These are phyloP conservation scores for Rhizopus microsporus DNA, from an alignment of 371 early-diverging fungal species.

Conservation along the genomic window DNA sequence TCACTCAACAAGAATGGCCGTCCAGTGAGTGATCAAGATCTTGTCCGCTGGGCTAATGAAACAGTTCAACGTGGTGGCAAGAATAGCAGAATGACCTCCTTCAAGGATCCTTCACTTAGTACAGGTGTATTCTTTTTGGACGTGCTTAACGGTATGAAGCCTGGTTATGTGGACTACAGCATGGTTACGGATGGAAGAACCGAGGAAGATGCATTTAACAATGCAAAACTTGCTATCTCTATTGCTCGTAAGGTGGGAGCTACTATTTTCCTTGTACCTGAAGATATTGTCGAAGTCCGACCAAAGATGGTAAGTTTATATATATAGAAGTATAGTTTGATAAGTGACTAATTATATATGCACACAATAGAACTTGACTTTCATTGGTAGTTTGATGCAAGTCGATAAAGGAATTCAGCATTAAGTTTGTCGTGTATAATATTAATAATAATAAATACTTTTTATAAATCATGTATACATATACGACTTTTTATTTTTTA, in stretches of 20 bases:
- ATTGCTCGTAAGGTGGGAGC: conserved; percentile 96
- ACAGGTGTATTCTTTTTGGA: conserved; percentile 87
- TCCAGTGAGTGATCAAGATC: conserved; percentile 87
- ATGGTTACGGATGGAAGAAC: conserved; percentile 77
- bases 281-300: conserved; percentile 93
- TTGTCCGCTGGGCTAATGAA: conserved; percentile 94
- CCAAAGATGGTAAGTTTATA: conserved; percentile 71
- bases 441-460: too few relatives aligned
- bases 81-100: conserved; percentile 68
- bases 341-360: neutral
- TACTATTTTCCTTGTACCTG: conserved; percentile 92
- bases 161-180: conserved; percentile 87
- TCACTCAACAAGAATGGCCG: conserved; percentile 78
- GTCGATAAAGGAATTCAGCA: conserved; percentile 36
- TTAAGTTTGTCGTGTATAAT: neutral
- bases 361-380: conserved; percentile 72
- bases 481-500: conserved; percentile 18
- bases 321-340: conserved; percentile 8
- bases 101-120: conserved; percentile 81
- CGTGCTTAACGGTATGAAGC: conserved; percentile 89
- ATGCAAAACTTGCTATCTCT: conserved; percentile 93
- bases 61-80: conserved; percentile 72
- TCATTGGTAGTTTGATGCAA: conserved; percentile 87
- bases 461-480: neutral
- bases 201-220: conserved; percentile 83